These are phyloP conservation scores for Heteromeles arbutifolia DNA, from an alignment of 306 rosid genomes.

Conservation along the genomic window DNA sequence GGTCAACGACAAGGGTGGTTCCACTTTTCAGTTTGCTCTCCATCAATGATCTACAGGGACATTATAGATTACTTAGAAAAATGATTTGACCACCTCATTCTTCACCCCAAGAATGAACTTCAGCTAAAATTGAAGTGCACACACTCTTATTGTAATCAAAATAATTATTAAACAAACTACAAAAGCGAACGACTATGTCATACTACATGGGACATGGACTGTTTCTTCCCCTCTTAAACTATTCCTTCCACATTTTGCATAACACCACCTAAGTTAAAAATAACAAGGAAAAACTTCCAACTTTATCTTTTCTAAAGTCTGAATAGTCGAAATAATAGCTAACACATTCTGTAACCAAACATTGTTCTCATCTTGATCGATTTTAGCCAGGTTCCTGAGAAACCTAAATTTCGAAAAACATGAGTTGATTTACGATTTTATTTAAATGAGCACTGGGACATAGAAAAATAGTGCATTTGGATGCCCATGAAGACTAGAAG, in stretches of 20 bases:
- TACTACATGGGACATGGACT: background rate
- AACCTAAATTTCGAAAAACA: background rate
- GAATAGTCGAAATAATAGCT: background rate
- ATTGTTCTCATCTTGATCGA: background rate
- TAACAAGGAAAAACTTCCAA: background rate
- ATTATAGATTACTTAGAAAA: background rate
- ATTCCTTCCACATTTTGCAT: background rate
- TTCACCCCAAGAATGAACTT: background rate
- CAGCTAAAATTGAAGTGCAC: background rate
- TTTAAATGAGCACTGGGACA: background rate
- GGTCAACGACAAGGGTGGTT: conserved; percentile 84
- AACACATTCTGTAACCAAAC: background rate
- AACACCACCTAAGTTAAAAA: background rate
- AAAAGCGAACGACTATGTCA: background rate
- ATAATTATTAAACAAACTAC: background rate
- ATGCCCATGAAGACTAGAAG: background rate
- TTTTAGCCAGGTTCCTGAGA: background rate
- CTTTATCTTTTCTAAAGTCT: background rate
- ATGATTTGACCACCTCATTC: background rate
- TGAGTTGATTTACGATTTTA: background rate
- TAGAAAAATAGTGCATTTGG: background rate
- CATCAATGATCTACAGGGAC: conserved; percentile 64
- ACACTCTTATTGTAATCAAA: background rate
- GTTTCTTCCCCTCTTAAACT: background rate
- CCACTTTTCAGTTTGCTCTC: conserved; percentile 76